Evolutionary conservation across 345 rosid species (phyloP).

Genomic region (Pugionium cornutum): DNA sequence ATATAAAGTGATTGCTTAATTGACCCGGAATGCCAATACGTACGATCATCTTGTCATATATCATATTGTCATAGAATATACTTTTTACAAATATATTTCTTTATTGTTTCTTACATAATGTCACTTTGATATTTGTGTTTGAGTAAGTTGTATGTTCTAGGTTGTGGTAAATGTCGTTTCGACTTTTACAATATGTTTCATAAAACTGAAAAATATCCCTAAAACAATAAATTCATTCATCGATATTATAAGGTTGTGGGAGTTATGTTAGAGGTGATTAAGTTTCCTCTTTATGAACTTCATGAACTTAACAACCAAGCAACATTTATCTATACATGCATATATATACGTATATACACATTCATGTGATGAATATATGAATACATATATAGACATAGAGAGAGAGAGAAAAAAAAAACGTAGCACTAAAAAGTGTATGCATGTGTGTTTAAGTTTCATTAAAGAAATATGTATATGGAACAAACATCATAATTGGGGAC

Average conservation of each 20-base stretch:
- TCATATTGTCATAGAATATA: background rate
- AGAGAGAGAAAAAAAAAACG: background rate
- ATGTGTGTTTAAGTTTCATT: conserved; percentile 21
- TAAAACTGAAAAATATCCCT: background rate
- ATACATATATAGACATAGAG: background rate
- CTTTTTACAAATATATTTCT: background rate
- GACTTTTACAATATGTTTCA: too few species aligned
- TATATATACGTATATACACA: background rate
- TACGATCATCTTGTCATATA: conserved; percentile 2
- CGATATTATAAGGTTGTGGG: background rate
- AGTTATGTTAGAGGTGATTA: background rate
- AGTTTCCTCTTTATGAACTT: background rate
- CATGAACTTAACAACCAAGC: conserved; percentile 7
- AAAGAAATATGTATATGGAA: background rate
- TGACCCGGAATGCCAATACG: conserved; percentile 27
- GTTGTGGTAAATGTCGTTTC: background rate
- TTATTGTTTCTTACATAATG: background rate
- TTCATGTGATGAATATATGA: conserved; percentile 9
- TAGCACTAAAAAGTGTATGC: conserved; percentile 11
- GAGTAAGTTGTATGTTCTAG: background rate
- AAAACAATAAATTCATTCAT: background rate
- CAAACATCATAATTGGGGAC: conserved; percentile 39
- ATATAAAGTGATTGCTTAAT: conserved; percentile 29
- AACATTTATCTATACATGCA: conserved; percentile 19
- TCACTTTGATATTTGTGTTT: background rate